These are phyloP conservation scores for Pisolithus thermaeus DNA, from an alignment of 1,284 basidiomycete genomes.

Conservation along the genomic window DNA sequence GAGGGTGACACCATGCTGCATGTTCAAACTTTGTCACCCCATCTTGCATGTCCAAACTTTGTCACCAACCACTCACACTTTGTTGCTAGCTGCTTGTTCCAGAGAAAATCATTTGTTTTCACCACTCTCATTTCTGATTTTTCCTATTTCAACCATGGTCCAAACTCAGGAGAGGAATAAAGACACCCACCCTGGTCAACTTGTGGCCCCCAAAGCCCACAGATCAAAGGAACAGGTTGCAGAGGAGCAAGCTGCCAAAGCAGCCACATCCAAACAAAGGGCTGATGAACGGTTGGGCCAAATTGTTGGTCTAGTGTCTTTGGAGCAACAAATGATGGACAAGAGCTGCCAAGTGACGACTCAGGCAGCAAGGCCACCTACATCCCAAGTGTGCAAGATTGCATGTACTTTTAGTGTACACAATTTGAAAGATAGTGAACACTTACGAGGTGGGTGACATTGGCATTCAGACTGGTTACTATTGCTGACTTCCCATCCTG, in stretches of 20 bases:
- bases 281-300: too few relatives aligned
- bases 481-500: not conserved
- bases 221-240: not conserved
- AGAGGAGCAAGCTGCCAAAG: not conserved
- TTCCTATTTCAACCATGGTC: not conserved
- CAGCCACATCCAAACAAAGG: not conserved
- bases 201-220: not conserved
- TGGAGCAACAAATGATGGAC: not conserved
- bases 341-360: not conserved
- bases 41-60: not conserved
- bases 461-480: not conserved
- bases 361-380: not conserved
- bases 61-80: not conserved
- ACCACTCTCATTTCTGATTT: not conserved
- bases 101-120: not conserved
- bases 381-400: not conserved
- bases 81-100: not conserved
- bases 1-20: not conserved
- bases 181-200: not conserved
- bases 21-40: too few relatives aligned
- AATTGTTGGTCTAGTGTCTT: not conserved
- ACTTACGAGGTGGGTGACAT: not conserved
- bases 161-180: not conserved
- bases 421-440: not conserved
- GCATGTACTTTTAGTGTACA: not conserved